Base-by-base conservation (phyloP, 1,139 yeast genomes). In the Suhomyces terraborum region DNA sequence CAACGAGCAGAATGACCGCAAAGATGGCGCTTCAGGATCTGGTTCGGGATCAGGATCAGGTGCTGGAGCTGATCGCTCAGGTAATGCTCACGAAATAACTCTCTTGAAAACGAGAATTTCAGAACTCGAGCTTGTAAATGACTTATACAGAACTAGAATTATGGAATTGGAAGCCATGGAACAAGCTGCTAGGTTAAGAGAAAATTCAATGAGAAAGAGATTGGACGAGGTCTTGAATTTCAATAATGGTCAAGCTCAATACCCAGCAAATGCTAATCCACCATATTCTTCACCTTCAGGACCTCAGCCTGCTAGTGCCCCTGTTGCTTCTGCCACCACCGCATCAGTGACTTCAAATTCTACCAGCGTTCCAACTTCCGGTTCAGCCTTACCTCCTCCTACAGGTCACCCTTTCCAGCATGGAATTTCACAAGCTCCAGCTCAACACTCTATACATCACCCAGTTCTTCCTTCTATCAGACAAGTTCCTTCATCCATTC, bases 81-180 rank as follows among this genome's bases (percentile, higher is more conserved):
- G 19, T 19, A 39, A 35, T 30, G 40, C 30, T 38, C 77, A 73
- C 50, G 82, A 77, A 50, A 64, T 74, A 16, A 79, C 80, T 14
- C 67, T 72, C 32, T 67, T 88, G 46, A 78, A 80, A 48, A 86
- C 95, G 0, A 72, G 95, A 44, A 87, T 89, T 17, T 80, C 88
- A n/a, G 98, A 91, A 59, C 73, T 91, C 45, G 97, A 91, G 60
- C 71, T 91, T 34, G 95, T 91, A 29, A 89, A 88, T 55, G 97
- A 89, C 57, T 69, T 91, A 47, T 86, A 87, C 67, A 77, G 88
- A 51, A 79, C 93, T 4, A 77, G 95, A 52, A 87, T 91, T 38
- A 71, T 77, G 64, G 96, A 91, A 58, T 70, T 91, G 48, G 96
- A 91, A 60, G 79, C 80, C 20, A 67, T 77, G 67, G 93, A 85